A percentile compares a stretch with the other conserved stretches of the same genome.
Evolutionary conservation across 257 asterid species (phyloP).

Genomic region (Nicotiana paniculata): DNA sequence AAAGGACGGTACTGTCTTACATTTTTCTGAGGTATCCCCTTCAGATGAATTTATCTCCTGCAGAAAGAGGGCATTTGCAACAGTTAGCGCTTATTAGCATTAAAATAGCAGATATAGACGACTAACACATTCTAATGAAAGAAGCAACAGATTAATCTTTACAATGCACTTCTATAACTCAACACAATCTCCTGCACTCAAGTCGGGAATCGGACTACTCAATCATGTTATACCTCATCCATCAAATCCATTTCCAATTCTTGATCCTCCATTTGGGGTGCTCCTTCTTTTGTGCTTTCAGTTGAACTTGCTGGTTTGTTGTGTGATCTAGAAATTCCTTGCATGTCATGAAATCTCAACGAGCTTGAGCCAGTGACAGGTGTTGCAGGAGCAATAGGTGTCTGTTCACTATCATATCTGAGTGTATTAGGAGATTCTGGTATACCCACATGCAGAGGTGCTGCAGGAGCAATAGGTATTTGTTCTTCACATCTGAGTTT

Average conservation of each 20-base stretch:
- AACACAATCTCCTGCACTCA: background rate
- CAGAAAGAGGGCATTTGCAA: conserved; percentile 2
- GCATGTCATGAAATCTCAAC: conserved; percentile 35
- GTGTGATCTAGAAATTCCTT: conserved; percentile 24
- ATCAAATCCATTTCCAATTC: conserved; percentile 26
- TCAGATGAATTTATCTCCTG: conserved; percentile 47
- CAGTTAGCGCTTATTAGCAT: background rate
- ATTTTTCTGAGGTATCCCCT: conserved; percentile 29
- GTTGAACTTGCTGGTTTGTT: conserved; percentile 30
- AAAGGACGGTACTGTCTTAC: conserved; percentile 19
- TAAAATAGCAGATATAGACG: background rate
- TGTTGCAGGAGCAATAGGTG: conserved; percentile 59
- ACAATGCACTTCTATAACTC: background rate
- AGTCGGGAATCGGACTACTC: background rate
- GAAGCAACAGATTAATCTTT: background rate
- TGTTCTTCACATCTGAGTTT: conserved; percentile 24
- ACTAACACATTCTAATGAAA: background rate
- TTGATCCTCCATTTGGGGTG: conserved; percentile 23
- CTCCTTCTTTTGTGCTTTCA: conserved; percentile 27
- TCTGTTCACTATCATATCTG: conserved; percentile 23
- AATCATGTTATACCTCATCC: conserved; percentile 40
- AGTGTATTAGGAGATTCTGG: conserved; percentile 13
- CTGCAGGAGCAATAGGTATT: conserved; percentile 11
- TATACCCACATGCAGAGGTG: background rate
- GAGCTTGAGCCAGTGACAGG: conserved; percentile 37